Evolutionary conservation across 495 filamentous ascomycete species (phyloP).

Genomic region (Penicillium verhagenii): DNA sequence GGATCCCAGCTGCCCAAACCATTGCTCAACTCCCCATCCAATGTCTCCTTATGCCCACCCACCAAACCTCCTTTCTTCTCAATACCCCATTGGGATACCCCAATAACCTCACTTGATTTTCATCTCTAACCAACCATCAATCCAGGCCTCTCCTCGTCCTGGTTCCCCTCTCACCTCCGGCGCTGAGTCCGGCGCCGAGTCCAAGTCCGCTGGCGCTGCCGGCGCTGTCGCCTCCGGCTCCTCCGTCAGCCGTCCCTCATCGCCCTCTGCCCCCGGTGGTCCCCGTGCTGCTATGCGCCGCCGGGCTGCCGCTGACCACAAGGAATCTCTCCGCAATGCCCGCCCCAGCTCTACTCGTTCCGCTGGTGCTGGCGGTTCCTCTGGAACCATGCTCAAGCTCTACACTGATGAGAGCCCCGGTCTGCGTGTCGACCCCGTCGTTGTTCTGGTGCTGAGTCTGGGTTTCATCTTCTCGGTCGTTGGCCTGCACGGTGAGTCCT

Average conservation of each 20-base stretch:
- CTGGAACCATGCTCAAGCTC: conserved; percentile 98
- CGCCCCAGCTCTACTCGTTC: conserved; percentile 87
- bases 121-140: not conserved
- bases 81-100: too few species aligned
- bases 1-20: conserved; percentile 11
- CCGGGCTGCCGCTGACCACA: conserved; percentile 91
- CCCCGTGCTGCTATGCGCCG: conserved; percentile 92
- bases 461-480: conserved; percentile 99
- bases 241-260: conserved; percentile 72
- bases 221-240: conserved; percentile 61
- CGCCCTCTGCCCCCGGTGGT: conserved; percentile 88
- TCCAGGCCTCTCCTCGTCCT: conserved; percentile 48
- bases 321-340: conserved; percentile 88
- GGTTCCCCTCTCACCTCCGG: conserved; percentile 50
- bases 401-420: conserved; percentile 98
- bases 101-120: conserved; percentile 4
- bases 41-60: not conserved
- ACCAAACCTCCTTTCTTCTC: conserved; percentile 7
- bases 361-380: conserved; percentile 92
- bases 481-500: conserved; percentile 81
- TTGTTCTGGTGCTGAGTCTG: conserved; percentile 89
- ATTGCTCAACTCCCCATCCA: conserved; percentile 2
- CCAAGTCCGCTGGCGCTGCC: conserved; percentile 65
- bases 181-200: conserved; percentile 49
- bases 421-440: conserved; percentile 93